Conservation (phyloP, 1,139 yeast species). For the Saccharomyces hybrid region DNA sequence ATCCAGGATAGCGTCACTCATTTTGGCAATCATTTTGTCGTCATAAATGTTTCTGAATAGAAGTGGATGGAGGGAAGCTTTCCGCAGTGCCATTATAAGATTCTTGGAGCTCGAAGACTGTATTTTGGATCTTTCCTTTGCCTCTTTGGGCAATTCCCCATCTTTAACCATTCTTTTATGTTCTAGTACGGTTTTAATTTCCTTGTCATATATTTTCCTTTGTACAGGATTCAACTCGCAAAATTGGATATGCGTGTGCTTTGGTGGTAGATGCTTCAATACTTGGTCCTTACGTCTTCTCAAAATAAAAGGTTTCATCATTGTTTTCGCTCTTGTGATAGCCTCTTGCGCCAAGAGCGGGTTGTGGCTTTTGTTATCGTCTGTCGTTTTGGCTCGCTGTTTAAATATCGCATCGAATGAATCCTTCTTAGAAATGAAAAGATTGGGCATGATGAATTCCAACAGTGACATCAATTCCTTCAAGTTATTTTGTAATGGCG, state of each 20-base stretch:
- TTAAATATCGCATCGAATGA: conserved; percentile 76
- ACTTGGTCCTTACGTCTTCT: conserved; percentile 91
- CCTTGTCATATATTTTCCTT: conserved; percentile 48
- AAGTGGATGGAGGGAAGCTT: conserved; percentile 69
- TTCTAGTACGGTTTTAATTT: conserved; percentile 46
- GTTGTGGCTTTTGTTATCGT: conserved; percentile 46
- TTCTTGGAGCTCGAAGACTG: conserved; percentile 40
- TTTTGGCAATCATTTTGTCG: conserved; percentile 46
- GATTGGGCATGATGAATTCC: conserved; percentile 80
- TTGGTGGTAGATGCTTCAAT: conserved; percentile 75
- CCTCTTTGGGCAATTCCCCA: conserved; percentile 34
- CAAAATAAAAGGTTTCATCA: conserved; percentile 97
- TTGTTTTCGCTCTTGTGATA: conserved; percentile 82
- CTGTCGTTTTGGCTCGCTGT: conserved; percentile 68
- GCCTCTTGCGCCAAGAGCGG: conserved; percentile 88
- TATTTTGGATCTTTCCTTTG: conserved; percentile 24
- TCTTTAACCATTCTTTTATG: conserved; percentile 40
- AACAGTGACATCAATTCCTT: conserved; percentile 82
- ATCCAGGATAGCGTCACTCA: conserved; percentile 72
- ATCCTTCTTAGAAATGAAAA: conserved; percentile 74
- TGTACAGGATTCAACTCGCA: conserved; percentile 61
- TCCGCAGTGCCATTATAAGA: conserved; percentile 61
- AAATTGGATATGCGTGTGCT: conserved; percentile 52
- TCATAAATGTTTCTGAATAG: conserved; percentile 55
- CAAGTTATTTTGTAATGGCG: conserved; percentile 90